Base-by-base conservation (phyloP, 768 basidiomycete species). In the Stropharia rugosoannulata region DNA sequence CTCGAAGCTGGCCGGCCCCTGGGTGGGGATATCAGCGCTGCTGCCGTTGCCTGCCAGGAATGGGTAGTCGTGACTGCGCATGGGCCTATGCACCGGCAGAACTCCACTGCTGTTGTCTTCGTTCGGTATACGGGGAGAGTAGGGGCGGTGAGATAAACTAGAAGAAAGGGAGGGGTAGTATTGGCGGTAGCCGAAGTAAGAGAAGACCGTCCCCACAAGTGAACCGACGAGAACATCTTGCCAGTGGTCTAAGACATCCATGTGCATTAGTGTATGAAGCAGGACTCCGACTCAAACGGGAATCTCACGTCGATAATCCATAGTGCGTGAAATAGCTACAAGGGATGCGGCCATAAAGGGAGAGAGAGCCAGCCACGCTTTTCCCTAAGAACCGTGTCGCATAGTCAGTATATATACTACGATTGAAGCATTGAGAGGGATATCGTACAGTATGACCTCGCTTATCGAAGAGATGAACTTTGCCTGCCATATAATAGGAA, bases 401-500 rank as follows among this genome's bases (percentile, higher is more conserved):
- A 7, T 13, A 27, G 29, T 55, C 36, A 50, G 51, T n/a, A 22
- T n/a, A 22, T n/a, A 54, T 32, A 16, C 32, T 39, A 42, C 37
- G 5, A n/a, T 4, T 13, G 32, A 25, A 50, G 41, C 36, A 10
- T 46, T 27, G 56, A 36, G 40, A 10, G 37, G 22, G 37, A 37
- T 51, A 45, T 70, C 80, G 53, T 67, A 89, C 84, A 54, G 83
- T 73, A 66, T 93, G 83, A 3, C 94, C 95, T 44, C 84, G 79
- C 22, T 75, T 77, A 67, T 97, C 94, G 59, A 94, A 96, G 5
- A 98, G 73, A 65, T 95, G 95, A 63, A 96, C 73, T 70, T 98
- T 98, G 2, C 95, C 97, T 10, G 92, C 90, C 5, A 95, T 73
- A 68, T 97, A 98, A 60, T 91, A 87, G 1, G 89, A 76, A 39